Percentiles rank a stretch among this genome's conserved stretches.
phyloP scores from a whole-genome alignment of 768 basidiomycete genomes.

The Leccinellum luteum region DNA sequence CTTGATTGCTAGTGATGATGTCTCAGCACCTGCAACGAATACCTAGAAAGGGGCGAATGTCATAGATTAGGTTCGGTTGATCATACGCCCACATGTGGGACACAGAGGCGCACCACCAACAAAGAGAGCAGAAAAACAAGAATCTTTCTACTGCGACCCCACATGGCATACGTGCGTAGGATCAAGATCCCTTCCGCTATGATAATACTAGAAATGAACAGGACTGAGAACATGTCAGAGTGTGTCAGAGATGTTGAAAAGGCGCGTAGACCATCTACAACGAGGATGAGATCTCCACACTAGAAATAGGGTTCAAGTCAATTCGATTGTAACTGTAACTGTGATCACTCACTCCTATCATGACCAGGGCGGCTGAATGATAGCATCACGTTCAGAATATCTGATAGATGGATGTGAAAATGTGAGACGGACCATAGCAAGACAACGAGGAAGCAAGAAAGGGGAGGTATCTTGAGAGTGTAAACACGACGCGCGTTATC shows the following conservation, averaged over 20 bases:
- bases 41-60: slow-evolving; percentile 4
- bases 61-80: not conserved
- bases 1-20: not conserved
- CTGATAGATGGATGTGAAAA: not conserved
- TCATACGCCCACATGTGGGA: too few species aligned
- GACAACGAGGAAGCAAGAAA: slow-evolving; percentile 18
- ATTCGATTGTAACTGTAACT: not conserved
- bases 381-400: not conserved
- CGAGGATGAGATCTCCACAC: slow-evolving; percentile 19
- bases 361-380: slow-evolving; percentile 8
- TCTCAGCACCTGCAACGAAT: slow-evolving; percentile 10
- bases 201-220: slow-evolving; percentile 14
- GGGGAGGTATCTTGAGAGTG: slow-evolving; percentile 28
- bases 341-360: slow-evolving; percentile 1
- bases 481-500: slow-evolving; percentile 21
- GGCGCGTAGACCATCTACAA: slow-evolving; percentile 14
- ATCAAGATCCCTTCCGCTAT: not conserved
- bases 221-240: slow-evolving; percentile 9
- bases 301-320: slow-evolving; percentile 3
- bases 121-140: slow-evolving; percentile 17
- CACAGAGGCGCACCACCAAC: not conserved
- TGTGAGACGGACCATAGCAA: slow-evolving; percentile 17
- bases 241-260: not conserved
- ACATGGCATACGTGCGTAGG: slow-evolving; percentile 28
- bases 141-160: slow-evolving; percentile 18